These are phyloP conservation scores for Hypoxylon sp. DNA, from an alignment of 2,329 filamentous ascomycete genomes.

Conservation along the genomic window DNA sequence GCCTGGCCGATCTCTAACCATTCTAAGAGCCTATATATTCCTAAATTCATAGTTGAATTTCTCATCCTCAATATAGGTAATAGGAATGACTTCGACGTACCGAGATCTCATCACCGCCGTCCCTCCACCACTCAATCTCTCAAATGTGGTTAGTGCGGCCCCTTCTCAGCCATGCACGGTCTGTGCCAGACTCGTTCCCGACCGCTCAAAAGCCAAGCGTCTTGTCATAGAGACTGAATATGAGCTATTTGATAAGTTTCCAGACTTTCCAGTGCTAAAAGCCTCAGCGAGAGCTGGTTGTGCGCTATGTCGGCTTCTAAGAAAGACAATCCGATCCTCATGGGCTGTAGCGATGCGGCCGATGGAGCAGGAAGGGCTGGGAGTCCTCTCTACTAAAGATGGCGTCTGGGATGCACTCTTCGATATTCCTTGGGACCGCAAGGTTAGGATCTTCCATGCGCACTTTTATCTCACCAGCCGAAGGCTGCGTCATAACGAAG, in stretches of 20 bases:
- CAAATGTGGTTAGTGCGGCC: neutral
- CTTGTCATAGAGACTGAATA: neutral
- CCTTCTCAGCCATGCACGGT: neutral
- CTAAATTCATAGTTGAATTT: neutral
- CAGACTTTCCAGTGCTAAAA: constrained; percentile 1
- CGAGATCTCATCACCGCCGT: neutral
- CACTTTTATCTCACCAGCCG: neutral
- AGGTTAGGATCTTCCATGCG: neutral
- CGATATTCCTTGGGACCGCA: constrained; percentile 1
- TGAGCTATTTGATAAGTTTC: neutral
- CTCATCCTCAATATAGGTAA: neutral
- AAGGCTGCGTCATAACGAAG: neutral
- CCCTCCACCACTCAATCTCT: neutral
- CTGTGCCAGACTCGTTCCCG: neutral
- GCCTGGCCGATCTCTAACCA: neutral
- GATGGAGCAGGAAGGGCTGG: neutral
- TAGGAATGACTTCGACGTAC: neutral
- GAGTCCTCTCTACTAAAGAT: neutral
- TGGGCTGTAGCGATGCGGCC: neutral
- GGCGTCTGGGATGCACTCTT: neutral
- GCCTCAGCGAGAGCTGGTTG: neutral
- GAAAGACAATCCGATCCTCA: neutral
- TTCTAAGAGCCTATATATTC: neutral
- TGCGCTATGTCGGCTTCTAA: constrained; percentile 1
- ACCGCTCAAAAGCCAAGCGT: neutral